Percentiles rank a stretch among this genome's conserved stretches.
Conservation (phyloP, 2,329 filamentous ascomycete species). For the Cladorrhinum sp. region DNA sequence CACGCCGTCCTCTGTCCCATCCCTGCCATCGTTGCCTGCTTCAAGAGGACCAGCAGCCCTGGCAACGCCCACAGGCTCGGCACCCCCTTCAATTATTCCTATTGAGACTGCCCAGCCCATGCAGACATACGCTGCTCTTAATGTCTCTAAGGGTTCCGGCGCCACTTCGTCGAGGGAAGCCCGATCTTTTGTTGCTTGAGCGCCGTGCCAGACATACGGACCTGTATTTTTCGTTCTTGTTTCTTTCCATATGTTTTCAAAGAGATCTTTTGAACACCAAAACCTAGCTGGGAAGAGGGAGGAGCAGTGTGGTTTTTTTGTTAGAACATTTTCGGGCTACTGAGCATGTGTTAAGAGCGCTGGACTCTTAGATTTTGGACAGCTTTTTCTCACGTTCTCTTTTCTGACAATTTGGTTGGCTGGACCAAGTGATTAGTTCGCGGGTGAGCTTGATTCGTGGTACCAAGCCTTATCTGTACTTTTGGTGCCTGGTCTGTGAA, state of each 20-base stretch:
- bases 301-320: background rate
- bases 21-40: background rate
- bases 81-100: background rate
- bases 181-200: slow-evolving; percentile 9
- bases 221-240: background rate
- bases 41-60: background rate
- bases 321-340: slow-evolving; percentile 1
- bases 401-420: too few species aligned
- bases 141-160: background rate
- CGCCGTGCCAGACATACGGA: background rate
- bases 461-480: too few species aligned
- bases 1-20: background rate
- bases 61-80: background rate
- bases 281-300: background rate
- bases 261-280: background rate
- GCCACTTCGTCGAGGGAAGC: background rate
- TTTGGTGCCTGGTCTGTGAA: too few species aligned
- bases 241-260: background rate
- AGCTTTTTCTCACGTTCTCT: background rate
- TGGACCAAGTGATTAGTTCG: too few species aligned
- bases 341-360: slow-evolving; percentile 7
- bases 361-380: slow-evolving; percentile 9
- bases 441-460: too few species aligned
- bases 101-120: background rate
- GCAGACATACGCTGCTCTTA: slow-evolving; percentile 1